Conservation (phyloP, 495 filamentous ascomycete genomes). For the Ramalina intermedia region DNA sequence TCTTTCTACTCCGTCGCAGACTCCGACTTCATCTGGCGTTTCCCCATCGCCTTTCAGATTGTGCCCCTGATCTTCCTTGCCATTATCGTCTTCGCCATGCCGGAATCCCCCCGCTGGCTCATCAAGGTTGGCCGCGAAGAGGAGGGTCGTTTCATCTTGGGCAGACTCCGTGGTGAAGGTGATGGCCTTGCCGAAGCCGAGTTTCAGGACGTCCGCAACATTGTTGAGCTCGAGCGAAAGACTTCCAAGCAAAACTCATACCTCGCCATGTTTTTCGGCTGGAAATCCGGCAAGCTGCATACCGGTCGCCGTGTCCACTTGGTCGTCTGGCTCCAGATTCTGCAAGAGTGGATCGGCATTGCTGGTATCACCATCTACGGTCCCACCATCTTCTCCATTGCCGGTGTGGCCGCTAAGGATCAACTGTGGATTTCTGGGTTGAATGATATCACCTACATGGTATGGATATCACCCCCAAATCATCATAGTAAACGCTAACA, state of each 20-base stretch:
- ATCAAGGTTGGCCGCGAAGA: constrained; percentile 46
- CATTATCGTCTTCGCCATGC: constrained; percentile 43
- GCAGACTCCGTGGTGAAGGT: constrained; percentile 46
- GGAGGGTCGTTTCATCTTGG: constrained; percentile 47
- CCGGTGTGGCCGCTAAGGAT: constrained; percentile 42
- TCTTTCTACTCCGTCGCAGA: constrained; percentile 40
- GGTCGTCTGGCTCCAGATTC: constrained; percentile 58
- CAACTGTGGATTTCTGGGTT: constrained; percentile 53
- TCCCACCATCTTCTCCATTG: constrained; percentile 50
- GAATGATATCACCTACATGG: constrained; percentile 51
- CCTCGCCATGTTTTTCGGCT: constrained; percentile 47
- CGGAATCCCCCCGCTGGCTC: constrained; percentile 52
- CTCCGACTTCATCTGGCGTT: constrained; percentile 48
- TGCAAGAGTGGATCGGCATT: constrained; percentile 45
- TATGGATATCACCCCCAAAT: neutral
- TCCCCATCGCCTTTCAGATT: constrained; percentile 61
- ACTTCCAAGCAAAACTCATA: constrained; percentile 39
- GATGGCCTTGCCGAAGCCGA: constrained; percentile 41
- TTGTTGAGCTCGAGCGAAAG: constrained; percentile 41
- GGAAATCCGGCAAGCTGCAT: constrained; percentile 47
- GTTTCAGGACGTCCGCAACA: constrained; percentile 46
- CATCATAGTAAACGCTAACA: constrained; percentile 15
- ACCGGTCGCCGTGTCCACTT: constrained; percentile 52
- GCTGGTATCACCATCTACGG: constrained; percentile 11
- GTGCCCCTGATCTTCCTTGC: constrained; percentile 43